A percentile compares a stretch with the other conserved stretches of the same genome.
phyloP scores from a whole-genome alignment of 1,284 basidiomycete genomes.

The Moniliella sp. region DNA sequence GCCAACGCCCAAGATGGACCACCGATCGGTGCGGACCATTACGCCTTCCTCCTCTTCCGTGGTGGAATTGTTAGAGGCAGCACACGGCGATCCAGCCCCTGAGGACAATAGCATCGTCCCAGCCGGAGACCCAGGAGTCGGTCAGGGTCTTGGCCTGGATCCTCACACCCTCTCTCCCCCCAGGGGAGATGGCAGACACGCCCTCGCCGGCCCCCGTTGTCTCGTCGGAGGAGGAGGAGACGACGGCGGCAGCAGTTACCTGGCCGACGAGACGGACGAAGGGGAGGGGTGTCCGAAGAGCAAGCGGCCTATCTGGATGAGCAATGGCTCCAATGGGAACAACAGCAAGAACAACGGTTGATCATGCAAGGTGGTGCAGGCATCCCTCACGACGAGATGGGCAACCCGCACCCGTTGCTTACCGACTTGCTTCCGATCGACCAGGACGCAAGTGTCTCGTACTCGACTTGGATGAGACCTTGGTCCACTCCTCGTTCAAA shows the following conservation, averaged over 20 bases:
- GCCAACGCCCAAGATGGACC: no score
- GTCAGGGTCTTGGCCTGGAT: neutral
- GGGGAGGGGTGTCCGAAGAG: conserved; percentile 36
- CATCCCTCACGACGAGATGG: conserved; percentile 57
- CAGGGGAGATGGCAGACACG: neutral
- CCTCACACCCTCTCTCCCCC: neutral
- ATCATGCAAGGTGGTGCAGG: conserved; percentile 61
- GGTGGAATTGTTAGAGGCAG: no score
- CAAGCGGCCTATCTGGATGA: conserved; percentile 32
- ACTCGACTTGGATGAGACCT: conserved; percentile 80
- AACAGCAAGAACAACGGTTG: conserved; percentile 57
- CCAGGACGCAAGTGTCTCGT: conserved; percentile 65
- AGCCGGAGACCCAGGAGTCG: no score
- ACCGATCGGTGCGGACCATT: no score
- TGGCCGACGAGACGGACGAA: conserved; percentile 29
- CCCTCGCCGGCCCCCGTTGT: neutral
- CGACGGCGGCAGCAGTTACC: conserved; percentile 9
- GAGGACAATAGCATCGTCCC: no score
- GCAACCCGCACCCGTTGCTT: conserved; percentile 58
- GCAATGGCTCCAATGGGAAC: conserved; percentile 38
- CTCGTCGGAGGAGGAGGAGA: conserved; percentile 11
- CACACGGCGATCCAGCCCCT: no score
- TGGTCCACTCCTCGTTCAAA: conserved; percentile 49
- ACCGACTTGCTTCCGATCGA: conserved; percentile 54
- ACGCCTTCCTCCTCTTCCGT: no score